Conservation (phyloP, 345 rosid species). For the Brassica cretica region DNA sequence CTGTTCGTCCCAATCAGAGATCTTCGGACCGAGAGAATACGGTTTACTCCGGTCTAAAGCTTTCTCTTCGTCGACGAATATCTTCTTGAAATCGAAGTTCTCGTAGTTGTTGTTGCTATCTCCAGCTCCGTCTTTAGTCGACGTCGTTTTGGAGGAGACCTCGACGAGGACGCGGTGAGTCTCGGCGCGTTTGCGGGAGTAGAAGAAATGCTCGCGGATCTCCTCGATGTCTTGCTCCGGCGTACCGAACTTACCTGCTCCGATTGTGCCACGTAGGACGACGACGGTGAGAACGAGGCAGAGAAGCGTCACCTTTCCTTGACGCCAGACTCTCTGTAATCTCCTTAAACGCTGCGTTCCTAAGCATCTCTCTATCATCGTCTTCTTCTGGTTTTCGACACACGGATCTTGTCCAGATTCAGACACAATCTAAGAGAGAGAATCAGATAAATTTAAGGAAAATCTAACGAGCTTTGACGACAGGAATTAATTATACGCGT, state of each 20-base stretch:
- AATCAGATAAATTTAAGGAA: neutral
- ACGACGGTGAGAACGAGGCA: conserved; percentile 70
- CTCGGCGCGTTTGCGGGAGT: conserved; percentile 56
- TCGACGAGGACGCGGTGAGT: conserved; percentile 75
- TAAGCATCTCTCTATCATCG: conserved; percentile 51
- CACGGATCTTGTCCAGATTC: conserved; percentile 31
- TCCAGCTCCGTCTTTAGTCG: conserved; percentile 7
- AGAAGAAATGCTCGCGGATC: conserved; percentile 65
- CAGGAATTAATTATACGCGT: neutral
- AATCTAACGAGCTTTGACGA: neutral
- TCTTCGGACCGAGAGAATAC: conserved; percentile 59
- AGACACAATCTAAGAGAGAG: conserved; percentile 17
- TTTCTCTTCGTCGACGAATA: conserved; percentile 49
- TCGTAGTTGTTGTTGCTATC: conserved; percentile 41
- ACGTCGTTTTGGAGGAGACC: conserved; percentile 44
- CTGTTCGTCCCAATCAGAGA: conserved; percentile 67
- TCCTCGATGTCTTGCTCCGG: conserved; percentile 80
- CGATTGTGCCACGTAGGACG: conserved; percentile 86
- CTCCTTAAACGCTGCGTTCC: conserved; percentile 55
- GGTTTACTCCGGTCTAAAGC: conserved; percentile 47
- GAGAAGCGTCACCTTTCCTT: conserved; percentile 56
- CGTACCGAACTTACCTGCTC: conserved; percentile 87
- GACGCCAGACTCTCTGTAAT: conserved; percentile 58
- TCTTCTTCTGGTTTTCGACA: conserved; percentile 6
- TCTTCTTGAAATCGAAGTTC: conserved; percentile 47